phyloP scores from a whole-genome alignment of 495 filamentous ascomycete genomes.

The Geopyxis carbonaria region DNA sequence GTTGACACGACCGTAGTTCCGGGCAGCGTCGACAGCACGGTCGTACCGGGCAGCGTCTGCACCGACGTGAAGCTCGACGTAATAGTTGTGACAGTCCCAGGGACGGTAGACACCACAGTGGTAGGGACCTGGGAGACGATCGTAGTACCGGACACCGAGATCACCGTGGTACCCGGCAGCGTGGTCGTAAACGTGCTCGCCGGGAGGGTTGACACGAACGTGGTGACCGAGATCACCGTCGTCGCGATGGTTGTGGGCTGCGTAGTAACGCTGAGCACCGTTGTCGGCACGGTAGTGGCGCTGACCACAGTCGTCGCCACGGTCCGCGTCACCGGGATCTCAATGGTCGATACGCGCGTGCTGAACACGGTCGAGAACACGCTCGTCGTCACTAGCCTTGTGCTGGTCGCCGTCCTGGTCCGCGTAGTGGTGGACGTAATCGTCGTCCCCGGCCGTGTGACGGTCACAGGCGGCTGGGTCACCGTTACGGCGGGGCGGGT shows the following conservation, averaged over 20 bases:
- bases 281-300: too few relatives aligned
- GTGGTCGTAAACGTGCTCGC: slow-evolving; percentile 21
- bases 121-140: too few relatives aligned
- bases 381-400: too few relatives aligned
- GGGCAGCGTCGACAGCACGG: slow-evolving; percentile 11
- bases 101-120: slow-evolving; percentile 13
- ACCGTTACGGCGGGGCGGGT: neutral
- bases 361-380: too few relatives aligned
- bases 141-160: slow-evolving; percentile 12
- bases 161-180: slow-evolving; percentile 17
- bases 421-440: neutral
- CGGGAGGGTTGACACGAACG: slow-evolving; percentile 16
- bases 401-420: neutral
- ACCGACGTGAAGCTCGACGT: too few relatives aligned
- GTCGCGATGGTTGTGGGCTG: neutral
- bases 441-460: neutral
- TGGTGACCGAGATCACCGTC: slow-evolving; percentile 7
- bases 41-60: slow-evolving; percentile 11
- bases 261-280: too few relatives aligned
- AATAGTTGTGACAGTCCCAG: slow-evolving; percentile 16
- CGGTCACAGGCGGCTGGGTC: neutral
- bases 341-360: too few relatives aligned
- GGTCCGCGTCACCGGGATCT: too few relatives aligned
- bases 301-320: too few relatives aligned
- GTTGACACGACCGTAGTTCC: too few relatives aligned